These are phyloP conservation scores for Phaeosphaeria sp. DNA, from an alignment of 2,329 filamentous ascomycete species.

Conservation along the genomic window DNA sequence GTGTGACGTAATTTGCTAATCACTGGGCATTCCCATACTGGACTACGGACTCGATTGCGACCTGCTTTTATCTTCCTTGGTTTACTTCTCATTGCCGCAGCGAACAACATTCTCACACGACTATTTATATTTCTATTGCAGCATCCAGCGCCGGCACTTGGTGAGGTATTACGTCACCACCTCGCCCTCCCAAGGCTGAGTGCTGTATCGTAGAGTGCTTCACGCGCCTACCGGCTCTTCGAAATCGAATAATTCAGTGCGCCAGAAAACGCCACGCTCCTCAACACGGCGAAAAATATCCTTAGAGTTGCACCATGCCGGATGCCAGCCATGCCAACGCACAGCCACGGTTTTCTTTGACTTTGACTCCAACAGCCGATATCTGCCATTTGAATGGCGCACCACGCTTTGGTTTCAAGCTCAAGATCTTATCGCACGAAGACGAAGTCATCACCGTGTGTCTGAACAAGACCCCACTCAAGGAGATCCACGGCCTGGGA, in stretches of 20 bases:
- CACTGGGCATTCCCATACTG: background rate
- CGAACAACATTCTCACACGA: background rate
- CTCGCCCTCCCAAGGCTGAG: background rate
- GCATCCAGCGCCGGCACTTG: too few relatives aligned
- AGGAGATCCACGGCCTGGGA: slow-evolving; percentile 10
- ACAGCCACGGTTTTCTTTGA: slow-evolving; percentile 1
- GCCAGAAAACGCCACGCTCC: background rate
- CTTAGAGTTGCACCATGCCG: background rate
- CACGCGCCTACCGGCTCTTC: background rate
- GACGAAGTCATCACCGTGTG: slow-evolving; percentile 7
- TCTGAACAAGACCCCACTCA: slow-evolving; percentile 11
- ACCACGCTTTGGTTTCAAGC: slow-evolving; percentile 15
- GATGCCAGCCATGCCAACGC: background rate
- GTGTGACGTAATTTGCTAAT: background rate
- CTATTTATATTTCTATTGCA: background rate
- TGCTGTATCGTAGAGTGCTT: background rate
- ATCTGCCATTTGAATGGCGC: slow-evolving; percentile 5
- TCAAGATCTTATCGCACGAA: slow-evolving; percentile 7
- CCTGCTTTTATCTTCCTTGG: background rate
- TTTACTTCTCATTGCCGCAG: background rate
- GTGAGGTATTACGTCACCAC: background rate
- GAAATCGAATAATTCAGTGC: background rate
- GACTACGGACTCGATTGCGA: background rate
- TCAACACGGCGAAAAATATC: too few relatives aligned
- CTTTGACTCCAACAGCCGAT: slow-evolving; percentile 1